Percentiles rank a stretch among this genome's conserved stretches.
Evolutionary conservation across 139 green algal genomes (phyloP).

Genomic region (Micromonas commoda): DNA sequence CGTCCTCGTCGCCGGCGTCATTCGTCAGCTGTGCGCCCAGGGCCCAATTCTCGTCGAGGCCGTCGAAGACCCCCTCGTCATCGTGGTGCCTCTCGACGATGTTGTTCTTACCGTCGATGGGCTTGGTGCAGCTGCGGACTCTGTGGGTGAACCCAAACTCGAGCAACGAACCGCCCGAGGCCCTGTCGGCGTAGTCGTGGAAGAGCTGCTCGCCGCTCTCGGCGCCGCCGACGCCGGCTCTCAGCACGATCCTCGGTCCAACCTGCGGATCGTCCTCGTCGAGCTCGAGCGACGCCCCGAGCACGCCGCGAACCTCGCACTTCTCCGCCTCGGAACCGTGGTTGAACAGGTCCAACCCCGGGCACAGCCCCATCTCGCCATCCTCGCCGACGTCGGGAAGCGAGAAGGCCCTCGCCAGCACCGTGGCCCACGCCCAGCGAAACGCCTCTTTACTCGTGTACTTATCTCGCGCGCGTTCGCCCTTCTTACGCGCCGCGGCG

Average conservation of each 20-base stretch:
- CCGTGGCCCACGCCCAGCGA: slow-evolving; percentile 1
- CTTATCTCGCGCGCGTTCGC: too few species aligned
- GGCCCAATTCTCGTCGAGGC: too few species aligned
- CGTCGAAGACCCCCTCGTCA: too few species aligned
- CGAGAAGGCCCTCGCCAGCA: slow-evolving; percentile 3
- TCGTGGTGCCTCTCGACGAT: too few species aligned
- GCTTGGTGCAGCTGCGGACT: not conserved
- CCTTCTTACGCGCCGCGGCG: not conserved
- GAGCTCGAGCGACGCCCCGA: not conserved
- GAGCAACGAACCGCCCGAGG: not conserved
- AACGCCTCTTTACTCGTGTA: too few species aligned
- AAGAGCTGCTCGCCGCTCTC: not conserved
- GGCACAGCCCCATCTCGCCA: not conserved
- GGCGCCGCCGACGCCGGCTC: not conserved
- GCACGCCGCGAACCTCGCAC: not conserved
- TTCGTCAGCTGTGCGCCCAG: too few species aligned
- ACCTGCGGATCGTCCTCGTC: not conserved
- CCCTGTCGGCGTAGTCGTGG: slow-evolving; percentile 15
- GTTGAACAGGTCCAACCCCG: slow-evolving; percentile 17
- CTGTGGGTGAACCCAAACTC: slow-evolving; percentile 18
- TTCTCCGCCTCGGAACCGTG: slow-evolving; percentile 4
- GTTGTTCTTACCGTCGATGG: not conserved
- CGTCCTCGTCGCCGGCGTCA: too few species aligned
- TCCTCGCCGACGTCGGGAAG: not conserved
- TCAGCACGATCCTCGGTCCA: not conserved